Evolutionary conservation across 1,139 yeast species (phyloP), one percentile per base, ranked within the genome.

Genomic region (Suhomyces maxii): DNA sequence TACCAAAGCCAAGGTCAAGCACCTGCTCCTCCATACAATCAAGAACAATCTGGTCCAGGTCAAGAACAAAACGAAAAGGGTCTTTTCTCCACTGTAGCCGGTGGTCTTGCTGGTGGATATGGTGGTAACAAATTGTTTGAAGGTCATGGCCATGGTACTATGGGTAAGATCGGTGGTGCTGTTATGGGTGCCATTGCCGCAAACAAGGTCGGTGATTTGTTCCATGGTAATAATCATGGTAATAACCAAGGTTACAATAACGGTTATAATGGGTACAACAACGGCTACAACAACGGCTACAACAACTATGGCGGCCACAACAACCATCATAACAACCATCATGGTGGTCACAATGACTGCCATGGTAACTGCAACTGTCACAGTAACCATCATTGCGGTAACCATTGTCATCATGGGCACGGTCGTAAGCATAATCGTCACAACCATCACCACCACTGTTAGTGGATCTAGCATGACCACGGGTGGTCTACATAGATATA

Each of bases 41-140:
- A 40, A 31, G 26, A 36, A 25, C 45, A 45, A 26, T 35, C 23
- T 4, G 23, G 23, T 18, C 23, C 23, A 18, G 23, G 23, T 11
- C 49, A 45, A 23, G 23, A 38, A 30, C 39, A 44, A 13, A 18
- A 18, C 23, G 44, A 41, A 26, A 77, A 84, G 65, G 86, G 86
- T 23, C 56, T 82, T 40, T 55, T 80, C 33, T 69, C 83, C 39
- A 72, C 82, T 18, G 61, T 81, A 28, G 73, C 75, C 14, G 87
- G 87, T 52, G 86, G 83, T 51, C 77, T 77, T 41, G 82, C 81
- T 40, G 86, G 86, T 59, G 83, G 80, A 18, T 71, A 64, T 53
- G 79, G 79, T 54, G 55, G 57, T 10, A 39, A 44, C 26, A 51
- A 50, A 32, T 36, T 41, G 36, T 53, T 50, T 39, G 45, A 47